Evolutionary conservation across 1,139 yeast genomes (phyloP), one percentile per base, ranked within the genome.

Genomic region (Nakaseomyces kungkrabaensis): DNA sequence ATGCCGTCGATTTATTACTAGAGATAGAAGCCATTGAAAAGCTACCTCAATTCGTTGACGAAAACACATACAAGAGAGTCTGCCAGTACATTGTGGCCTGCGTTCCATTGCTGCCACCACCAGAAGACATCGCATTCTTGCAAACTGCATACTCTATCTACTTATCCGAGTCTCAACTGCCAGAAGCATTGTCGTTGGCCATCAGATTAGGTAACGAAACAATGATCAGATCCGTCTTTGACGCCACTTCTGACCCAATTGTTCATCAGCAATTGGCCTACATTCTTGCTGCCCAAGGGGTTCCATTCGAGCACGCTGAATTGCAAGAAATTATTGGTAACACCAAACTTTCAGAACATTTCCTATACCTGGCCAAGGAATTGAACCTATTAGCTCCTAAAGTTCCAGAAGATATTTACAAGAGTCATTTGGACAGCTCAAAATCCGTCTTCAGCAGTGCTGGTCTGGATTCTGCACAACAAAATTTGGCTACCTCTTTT

Each of bases 31-130:
- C 82, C 50, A 85, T 92, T 60, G 96, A 87, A 62, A 79, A 81
- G 63, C 74, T 94, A 56, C 83, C 94, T 7, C 79, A 82, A 57
- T 87, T 78, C 68, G 95, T 90, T 51, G 98, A 92, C 67, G 84
- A 82, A 56, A 77, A 82, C 63, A 87, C 95, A 5, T 90, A 76
- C 66, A 81, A 81, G 48, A 81, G 98, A 67, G 97, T 90, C 29
- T 90, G 98, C 66, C 79, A 87, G 57, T 92, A 92, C 68, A 84
- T 92, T 84, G 90, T 88, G 41, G 86, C 96, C 54, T 92, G 98
- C 71, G 97, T 92, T 17, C 96, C 97, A 33, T 77, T 90, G 56
- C 76, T 92, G 63, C 95, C 97, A 24, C 96, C 96, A 29, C 97
- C 97, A 10, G 97, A 92, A 65, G 97, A 90, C 67, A 70, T 78